These are phyloP conservation scores for Gentiana straminea DNA, from an alignment of 257 asterid species.

Conservation along the genomic window DNA sequence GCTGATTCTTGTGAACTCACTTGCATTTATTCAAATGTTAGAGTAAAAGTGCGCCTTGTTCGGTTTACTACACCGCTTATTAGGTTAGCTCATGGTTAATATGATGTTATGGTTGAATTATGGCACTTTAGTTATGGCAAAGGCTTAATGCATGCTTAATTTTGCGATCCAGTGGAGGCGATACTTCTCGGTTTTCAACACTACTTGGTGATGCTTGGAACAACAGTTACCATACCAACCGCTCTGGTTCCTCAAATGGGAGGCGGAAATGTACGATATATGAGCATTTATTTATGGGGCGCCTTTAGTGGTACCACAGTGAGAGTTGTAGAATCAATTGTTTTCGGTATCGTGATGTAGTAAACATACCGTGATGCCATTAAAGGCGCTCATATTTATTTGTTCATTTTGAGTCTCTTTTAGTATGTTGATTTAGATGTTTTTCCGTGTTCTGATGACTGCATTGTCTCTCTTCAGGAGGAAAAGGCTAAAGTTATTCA, in stretches of 20 bases:
- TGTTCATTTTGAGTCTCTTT: not conserved
- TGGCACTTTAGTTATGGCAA: not conserved
- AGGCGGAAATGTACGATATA: constrained; percentile 68
- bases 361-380: too few species aligned
- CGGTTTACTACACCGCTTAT: not conserved
- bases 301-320: too few species aligned
- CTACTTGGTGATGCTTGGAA: constrained; percentile 78
- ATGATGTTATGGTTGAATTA: too few species aligned
- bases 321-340: too few species aligned
- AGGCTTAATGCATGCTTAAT: too few species aligned
- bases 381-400: too few species aligned
- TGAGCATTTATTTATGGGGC: constrained; percentile 5
- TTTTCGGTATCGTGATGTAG: too few species aligned
- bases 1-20: constrained; percentile 8
- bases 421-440: not conserved
- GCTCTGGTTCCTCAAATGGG: constrained; percentile 95
- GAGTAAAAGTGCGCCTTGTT: not conserved
- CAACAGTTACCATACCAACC: constrained; percentile 65
- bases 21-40: not conserved
- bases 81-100: too few species aligned
- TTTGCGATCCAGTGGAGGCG: constrained; percentile 63
- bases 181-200: constrained; percentile 88
- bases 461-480: constrained; percentile 33
- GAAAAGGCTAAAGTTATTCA: constrained; percentile 87
- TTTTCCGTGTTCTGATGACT: not conserved